phyloP scores from a whole-genome alignment of 148 eudicot species.

The Amaranthus hypochondriacus region DNA sequence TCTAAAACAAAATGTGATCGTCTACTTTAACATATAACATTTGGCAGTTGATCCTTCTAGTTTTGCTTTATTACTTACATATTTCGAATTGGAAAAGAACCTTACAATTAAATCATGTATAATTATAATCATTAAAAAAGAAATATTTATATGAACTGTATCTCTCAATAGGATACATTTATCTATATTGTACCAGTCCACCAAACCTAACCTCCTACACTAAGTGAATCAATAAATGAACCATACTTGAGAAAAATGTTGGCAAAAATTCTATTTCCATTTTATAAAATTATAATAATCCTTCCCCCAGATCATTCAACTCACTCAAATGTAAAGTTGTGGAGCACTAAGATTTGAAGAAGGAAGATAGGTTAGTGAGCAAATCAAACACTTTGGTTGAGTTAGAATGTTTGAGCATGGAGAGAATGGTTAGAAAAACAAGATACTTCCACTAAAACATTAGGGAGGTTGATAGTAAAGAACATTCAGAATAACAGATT shows the following conservation, averaged over 20 bases:
- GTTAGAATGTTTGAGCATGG: neutral
- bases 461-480: constrained; percentile 1
- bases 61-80: too few relatives aligned
- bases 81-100: neutral
- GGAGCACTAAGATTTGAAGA: constrained; percentile 13
- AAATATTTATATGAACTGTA: too few relatives aligned
- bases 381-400: neutral
- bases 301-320: neutral
- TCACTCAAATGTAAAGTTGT: neutral
- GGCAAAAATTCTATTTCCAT: constrained; percentile 2
- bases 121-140: too few relatives aligned
- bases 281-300: constrained; percentile 15
- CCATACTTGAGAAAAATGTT: neutral
- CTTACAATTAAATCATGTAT: too few relatives aligned
- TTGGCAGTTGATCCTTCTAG: too few relatives aligned
- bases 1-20: too few relatives aligned
- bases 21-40: too few relatives aligned
- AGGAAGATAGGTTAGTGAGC: neutral
- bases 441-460: neutral
- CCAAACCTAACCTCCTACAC: constrained; percentile 11
- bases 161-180: constrained; percentile 21
- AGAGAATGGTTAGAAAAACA: too few relatives aligned
- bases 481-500: constrained; percentile 7
- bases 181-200: constrained; percentile 13
- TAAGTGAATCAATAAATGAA: constrained; percentile 13